Evolutionary conservation across 1,284 basidiomycete species (phyloP).

Genomic region (Irpex sp.): DNA sequence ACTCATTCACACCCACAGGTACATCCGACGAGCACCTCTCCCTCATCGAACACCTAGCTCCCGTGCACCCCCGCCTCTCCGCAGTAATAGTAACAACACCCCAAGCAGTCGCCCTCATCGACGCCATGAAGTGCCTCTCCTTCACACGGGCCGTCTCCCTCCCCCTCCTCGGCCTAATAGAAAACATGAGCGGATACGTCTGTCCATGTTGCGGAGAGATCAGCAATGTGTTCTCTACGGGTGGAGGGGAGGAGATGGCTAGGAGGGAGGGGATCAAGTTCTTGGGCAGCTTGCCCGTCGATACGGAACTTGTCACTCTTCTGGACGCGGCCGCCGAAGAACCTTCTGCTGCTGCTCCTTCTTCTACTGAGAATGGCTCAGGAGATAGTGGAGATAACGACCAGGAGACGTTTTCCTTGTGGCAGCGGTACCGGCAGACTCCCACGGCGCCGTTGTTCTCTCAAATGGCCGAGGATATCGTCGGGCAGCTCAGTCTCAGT

Average conservation of each 20-base stretch:
- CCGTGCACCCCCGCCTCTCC: constrained; percentile 75
- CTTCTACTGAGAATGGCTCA: constrained; percentile 15
- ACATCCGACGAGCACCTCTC: constrained; percentile 99
- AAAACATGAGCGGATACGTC: constrained; percentile 99
- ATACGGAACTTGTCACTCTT: constrained; percentile 86
- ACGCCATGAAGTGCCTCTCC: constrained; percentile 94
- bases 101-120: constrained; percentile 93
- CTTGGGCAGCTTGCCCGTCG: constrained; percentile 90
- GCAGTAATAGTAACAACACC: constrained; percentile 96
- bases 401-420: constrained; percentile 39
- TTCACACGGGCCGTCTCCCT: constrained; percentile 88
- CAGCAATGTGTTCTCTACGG: constrained; percentile 92
- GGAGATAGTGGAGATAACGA: constrained; percentile 20
- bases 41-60: constrained; percentile 89
- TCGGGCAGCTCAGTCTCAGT: constrained; percentile 18
- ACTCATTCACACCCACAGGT: constrained; percentile 43
- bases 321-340: constrained; percentile 86
- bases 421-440: constrained; percentile 56
- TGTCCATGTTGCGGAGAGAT: constrained; percentile 95
- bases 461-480: constrained; percentile 43
- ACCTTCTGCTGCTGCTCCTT: not conserved
- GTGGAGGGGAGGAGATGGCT: constrained; percentile 89
- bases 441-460: constrained; percentile 60
- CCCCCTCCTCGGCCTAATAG: constrained; percentile 91
- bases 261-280: constrained; percentile 71